Base-by-base conservation (phyloP, 1,284 basidiomycete species). In the Amylostereum chailletii region DNA sequence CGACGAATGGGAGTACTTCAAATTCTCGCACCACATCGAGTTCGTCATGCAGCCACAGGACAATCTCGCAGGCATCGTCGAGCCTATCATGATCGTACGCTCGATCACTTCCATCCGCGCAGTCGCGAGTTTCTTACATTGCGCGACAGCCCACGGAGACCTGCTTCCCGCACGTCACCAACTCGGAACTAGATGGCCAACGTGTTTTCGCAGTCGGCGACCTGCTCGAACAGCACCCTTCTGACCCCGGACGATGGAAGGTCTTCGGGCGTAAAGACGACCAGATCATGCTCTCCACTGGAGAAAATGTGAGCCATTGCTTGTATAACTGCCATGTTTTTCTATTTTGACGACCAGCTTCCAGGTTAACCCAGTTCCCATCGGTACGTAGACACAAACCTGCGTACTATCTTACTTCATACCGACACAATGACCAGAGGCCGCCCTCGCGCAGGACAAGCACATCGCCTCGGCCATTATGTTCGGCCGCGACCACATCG, bases 261-360 rank as follows among this genome's bases (percentile, higher is more conserved):
- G 53, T 62, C 26, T 61, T 55, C 36, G 60, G 51, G 4, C 51
- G 50, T 31, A 50, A 46, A 38, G 59, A 54, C 30, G 52, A 54
- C 27, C 53, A 47, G 41, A 60, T 62, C 38, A 63, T 60, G 54
- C 58, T 59, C 45, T 61, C 56, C 8, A 67, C 60, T 9, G 65
- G 65, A 7, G 65, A 68, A 52, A 65, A 68, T 57, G 65, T 62
- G 30, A 19, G 44, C 27, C 10, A 9, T 40, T 19, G 5, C n/a
- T 33, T 40, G 3, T 9, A 26, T 32, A 33, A 1, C 10, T n/a
- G n/a, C 11, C 10, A 33, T 19, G 36, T 9, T 1, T 4, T 41
- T 9, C 8, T 11, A 30, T 26, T 3, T 41, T 29, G 19, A 37
- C 37, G 9, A 10, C 32, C 27, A 26, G 19, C 10, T 9, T 9